These are phyloP conservation scores for Hyaloscypha variabilis DNA, from an alignment of 495 filamentous ascomycete species.

Conservation along the genomic window DNA sequence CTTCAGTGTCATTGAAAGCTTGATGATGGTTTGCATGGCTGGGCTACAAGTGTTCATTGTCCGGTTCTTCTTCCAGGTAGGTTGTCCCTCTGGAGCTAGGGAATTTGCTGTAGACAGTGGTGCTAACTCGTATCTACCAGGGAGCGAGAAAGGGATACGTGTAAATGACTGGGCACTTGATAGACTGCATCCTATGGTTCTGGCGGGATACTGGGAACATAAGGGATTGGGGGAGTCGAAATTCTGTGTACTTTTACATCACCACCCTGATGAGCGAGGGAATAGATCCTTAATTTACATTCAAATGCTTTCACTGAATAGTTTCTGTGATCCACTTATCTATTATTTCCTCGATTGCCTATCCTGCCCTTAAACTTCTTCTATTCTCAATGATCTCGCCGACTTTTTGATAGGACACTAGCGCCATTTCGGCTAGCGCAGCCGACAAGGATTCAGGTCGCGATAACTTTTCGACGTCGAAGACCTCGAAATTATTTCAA, in stretches of 20 bases:
- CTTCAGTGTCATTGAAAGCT: constrained; percentile 90
- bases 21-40: constrained; percentile 95
- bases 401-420: constrained; percentile 3
- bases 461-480: constrained; percentile 15
- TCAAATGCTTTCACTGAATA: not conserved
- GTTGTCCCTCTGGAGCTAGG: constrained; percentile 17
- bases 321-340: not conserved
- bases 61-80: constrained; percentile 94
- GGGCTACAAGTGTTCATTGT: constrained; percentile 97
- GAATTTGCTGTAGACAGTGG: not conserved
- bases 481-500: constrained; percentile 17
- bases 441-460: constrained; percentile 7
- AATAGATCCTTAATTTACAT: constrained; percentile 12
- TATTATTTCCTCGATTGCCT: too few species aligned
- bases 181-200: constrained; percentile 3
- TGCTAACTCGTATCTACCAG: constrained; percentile 34
- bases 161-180: constrained; percentile 32
- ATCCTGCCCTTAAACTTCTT: too few species aligned
- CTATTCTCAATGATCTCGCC: not conserved
- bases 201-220: constrained; percentile 10
- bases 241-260: constrained; percentile 26
- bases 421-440: constrained; percentile 8
- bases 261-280: constrained; percentile 14
- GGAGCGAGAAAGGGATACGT: constrained; percentile 63
- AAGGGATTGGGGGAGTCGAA: constrained; percentile 14